Conservation (phyloP, 2,329 filamentous ascomycete genomes). For the Thelonectria discophora region DNA sequence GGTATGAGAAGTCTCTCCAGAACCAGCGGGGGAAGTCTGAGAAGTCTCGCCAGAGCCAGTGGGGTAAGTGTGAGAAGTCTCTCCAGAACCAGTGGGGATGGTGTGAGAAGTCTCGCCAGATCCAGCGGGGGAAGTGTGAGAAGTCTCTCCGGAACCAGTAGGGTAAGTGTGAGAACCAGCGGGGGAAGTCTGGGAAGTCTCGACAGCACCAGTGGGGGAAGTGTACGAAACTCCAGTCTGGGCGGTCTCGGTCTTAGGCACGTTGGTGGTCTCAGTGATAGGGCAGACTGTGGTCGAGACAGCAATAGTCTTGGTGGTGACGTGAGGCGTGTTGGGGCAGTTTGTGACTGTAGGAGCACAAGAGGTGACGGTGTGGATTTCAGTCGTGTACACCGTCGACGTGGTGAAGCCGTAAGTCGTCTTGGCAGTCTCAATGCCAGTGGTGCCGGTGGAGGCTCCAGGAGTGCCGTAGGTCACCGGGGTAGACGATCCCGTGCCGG, state of each 20-base stretch:
- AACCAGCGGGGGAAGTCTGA: too few relatives aligned
- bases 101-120: too few relatives aligned
- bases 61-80: neutral
- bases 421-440: conserved; percentile 16
- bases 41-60: neutral
- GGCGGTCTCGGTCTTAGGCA: neutral
- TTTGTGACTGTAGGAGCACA: conserved; percentile 31
- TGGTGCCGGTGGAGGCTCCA: neutral
- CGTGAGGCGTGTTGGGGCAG: conserved; percentile 20
- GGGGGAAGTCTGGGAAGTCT: neutral
- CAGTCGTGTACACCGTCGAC: conserved; percentile 33
- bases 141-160: too few relatives aligned
- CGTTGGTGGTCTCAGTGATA: conserved; percentile 2
- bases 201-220: neutral
- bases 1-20: too few relatives aligned
- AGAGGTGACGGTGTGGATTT: conserved; percentile 28
- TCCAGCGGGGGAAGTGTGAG: too few relatives aligned
- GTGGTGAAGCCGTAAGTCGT: conserved; percentile 15
- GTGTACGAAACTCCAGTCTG: neutral
- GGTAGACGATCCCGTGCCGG: neutral
- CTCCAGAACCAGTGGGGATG: neutral
- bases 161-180: too few relatives aligned
- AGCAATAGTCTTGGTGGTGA: conserved; percentile 33
- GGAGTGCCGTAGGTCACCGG: neutral
- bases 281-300: conserved; percentile 35